Conservation (phyloP, 495 filamentous ascomycete species). For the Aspergillus diversus region DNA sequence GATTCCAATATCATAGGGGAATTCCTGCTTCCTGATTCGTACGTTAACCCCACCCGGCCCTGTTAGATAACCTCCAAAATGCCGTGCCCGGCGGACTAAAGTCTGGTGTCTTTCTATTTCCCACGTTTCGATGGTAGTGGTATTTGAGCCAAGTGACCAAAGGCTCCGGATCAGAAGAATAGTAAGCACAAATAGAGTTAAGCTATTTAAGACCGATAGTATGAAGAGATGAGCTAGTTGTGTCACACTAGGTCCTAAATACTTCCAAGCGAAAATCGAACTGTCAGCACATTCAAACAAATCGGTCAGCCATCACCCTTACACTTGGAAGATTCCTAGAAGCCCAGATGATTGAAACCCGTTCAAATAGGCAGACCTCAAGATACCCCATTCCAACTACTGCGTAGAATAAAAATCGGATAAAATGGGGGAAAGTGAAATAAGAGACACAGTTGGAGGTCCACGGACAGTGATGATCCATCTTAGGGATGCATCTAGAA, state of each 20-base stretch:
- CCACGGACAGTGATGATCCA: slow-evolving; percentile 99
- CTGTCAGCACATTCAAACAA: slow-evolving; percentile 18
- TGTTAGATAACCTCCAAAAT: slow-evolving; percentile 60
- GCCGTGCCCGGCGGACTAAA: slow-evolving; percentile 62
- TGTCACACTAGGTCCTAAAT: slow-evolving; percentile 70
- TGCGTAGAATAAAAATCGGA: slow-evolving; percentile 84
- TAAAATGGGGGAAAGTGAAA: slow-evolving; percentile 85
- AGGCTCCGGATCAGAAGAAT: slow-evolving; percentile 66
- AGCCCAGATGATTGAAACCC: slow-evolving; percentile 66
- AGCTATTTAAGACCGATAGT: slow-evolving; percentile 59
- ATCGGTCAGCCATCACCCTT: slow-evolving; percentile 24
- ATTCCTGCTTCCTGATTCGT: slow-evolving; percentile 70
- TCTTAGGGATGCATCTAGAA: slow-evolving; percentile 83
- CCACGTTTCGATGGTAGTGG: slow-evolving; percentile 91
- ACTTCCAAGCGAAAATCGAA: slow-evolving; percentile 42
- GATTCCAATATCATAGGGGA: slow-evolving; percentile 90
- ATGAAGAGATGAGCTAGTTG: slow-evolving; percentile 70
- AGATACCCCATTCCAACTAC: slow-evolving; percentile 69
- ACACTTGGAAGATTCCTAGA: slow-evolving; percentile 70
- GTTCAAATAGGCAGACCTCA: slow-evolving; percentile 58
- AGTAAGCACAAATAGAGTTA: slow-evolving; percentile 66
- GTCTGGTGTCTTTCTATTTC: slow-evolving; percentile 86
- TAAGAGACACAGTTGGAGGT: slow-evolving; percentile 91
- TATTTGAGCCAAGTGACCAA: slow-evolving; percentile 61
- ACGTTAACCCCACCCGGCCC: slow-evolving; percentile 62